phyloP scores from a whole-genome alignment of 306 rosid genomes.

The Prosopis cineraria region DNA sequence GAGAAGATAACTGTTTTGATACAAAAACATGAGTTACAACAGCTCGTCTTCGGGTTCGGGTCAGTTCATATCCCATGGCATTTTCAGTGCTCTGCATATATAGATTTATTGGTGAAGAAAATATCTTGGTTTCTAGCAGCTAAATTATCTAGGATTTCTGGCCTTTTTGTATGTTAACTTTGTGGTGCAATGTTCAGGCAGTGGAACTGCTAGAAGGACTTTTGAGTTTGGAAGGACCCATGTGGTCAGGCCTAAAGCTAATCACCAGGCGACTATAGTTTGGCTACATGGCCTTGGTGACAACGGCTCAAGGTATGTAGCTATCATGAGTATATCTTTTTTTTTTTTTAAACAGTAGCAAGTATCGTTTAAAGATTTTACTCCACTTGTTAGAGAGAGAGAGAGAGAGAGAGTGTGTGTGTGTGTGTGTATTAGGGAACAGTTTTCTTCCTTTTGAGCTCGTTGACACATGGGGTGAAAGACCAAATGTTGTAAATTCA shows the following conservation, averaged over 20 bases:
- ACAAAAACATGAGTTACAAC: conserved; percentile 67
- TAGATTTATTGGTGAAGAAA: conserved; percentile 12
- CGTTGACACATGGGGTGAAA: conserved; percentile 18
- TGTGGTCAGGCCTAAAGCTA: conserved; percentile 90
- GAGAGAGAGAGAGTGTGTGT: too few species aligned
- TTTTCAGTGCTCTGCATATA: conserved; percentile 27
- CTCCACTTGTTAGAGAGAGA: conserved; percentile 16
- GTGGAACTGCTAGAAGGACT: conserved; percentile 65
- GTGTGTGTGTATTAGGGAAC: conserved; percentile 10
- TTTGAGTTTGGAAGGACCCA: conserved; percentile 92
- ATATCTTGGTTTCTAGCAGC: conserved; percentile 12
- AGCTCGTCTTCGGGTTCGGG: conserved; percentile 68
- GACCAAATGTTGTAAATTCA: conserved; percentile 25
- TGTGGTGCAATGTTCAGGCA: conserved; percentile 59
- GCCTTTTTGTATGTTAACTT: conserved; percentile 40
- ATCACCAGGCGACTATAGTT: conserved; percentile 88
- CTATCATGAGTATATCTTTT: conserved; percentile 26
- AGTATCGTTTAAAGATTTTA: conserved; percentile 20
- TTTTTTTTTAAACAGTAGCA: conserved; percentile 22
- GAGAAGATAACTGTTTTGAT: conserved; percentile 33
- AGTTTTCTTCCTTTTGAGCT: conserved; percentile 22
- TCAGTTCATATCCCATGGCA: conserved; percentile 46
- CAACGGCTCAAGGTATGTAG: conserved; percentile 79
- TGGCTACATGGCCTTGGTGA: conserved; percentile 96
- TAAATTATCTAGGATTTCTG: conserved; percentile 27